Base-by-base conservation (phyloP, 1,284 basidiomycete species). In the Puccinia horiana region DNA sequence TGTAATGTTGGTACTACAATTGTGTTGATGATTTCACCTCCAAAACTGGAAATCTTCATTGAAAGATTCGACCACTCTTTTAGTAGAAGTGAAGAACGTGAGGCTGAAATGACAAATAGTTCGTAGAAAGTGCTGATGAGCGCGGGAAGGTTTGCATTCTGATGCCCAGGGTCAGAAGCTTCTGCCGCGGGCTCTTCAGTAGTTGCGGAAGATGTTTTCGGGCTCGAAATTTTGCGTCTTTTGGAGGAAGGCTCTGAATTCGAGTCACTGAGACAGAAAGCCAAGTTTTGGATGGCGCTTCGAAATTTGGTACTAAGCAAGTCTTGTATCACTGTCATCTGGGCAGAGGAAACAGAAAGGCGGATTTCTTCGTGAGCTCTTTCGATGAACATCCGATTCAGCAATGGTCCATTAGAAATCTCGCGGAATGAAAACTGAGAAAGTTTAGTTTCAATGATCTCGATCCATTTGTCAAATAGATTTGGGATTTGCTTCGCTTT, bases 401-500 rank as follows among this genome's bases (percentile, higher is more conserved):
- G 72, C 49, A 80, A 61, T 18, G 77, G 77, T 12, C 63, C 65
- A 29, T 67, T 70, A 35, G 52, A 70, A 52, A 80, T 52, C 29
- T 49, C 67, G 52, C 29, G 9, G 32, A 80, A 35, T n/a, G 52
- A 37, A 44, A 54, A 56, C 42, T 72, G 44, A 35, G 32, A 5
- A 42, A 80, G 49, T 23, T 72, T 70, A 11, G 44, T 18, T 32
- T 72, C 67, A 23, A 70, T 56, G 40, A 56, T 69, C 35, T 70
- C 67, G 23, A 70, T 67, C 44, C 61, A 70, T 5, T 70, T 35
- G 67, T 26, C 56, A 26, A 80, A 56, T 11, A 80, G 52, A 42
- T 42, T 40, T 40, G 77, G 77, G 18, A 80, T 52, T 58, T 72
- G 77, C 42, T 80, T 80, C 37, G 77, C 44, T 72, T 80, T 80